Evolutionary conservation across 192 early-diverging fungal species (phyloP).

Genomic region (Phycomyces nitens): DNA sequence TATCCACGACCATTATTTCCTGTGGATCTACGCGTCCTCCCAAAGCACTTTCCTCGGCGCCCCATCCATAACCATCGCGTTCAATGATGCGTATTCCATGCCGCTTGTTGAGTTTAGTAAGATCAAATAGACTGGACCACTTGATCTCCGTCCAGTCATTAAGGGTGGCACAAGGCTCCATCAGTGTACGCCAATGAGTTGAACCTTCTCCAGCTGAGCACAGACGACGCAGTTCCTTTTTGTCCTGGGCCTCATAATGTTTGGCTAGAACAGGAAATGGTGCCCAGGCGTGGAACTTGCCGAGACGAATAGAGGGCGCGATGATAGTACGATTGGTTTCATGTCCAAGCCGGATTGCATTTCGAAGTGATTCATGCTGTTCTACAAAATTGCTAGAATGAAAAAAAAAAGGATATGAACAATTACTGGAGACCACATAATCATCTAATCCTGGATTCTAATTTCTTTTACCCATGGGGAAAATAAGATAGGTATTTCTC

Average conservation of each 20-base stretch:
- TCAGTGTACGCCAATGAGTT: constrained; percentile 4
- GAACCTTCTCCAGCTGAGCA: constrained; percentile 4
- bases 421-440: too few species aligned
- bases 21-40: background rate
- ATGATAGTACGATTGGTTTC: constrained; percentile 26
- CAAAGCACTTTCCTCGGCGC: constrained; percentile 6
- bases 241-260: constrained; percentile 24
- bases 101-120: constrained; percentile 7
- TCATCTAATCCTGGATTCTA: background rate
- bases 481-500: constrained; percentile 23
- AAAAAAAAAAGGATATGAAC: constrained; percentile 1
- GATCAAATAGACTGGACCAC: constrained; percentile 30
- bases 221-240: background rate
- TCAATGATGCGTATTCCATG: constrained; percentile 19
- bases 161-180: constrained; percentile 3
- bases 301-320: constrained; percentile 19
- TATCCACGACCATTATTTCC: constrained; percentile 10
- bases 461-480: constrained; percentile 18
- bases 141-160: constrained; percentile 21
- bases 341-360: constrained; percentile 16
- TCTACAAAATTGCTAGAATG: constrained; percentile 18
- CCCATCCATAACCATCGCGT: constrained; percentile 13
- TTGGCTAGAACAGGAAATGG: constrained; percentile 10
- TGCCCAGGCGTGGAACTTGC: constrained; percentile 10
- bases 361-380: constrained; percentile 25